Evolutionary conservation across 176 grass and related monocot genomes (phyloP).

Genomic region (Eragrostis nindensis): DNA sequence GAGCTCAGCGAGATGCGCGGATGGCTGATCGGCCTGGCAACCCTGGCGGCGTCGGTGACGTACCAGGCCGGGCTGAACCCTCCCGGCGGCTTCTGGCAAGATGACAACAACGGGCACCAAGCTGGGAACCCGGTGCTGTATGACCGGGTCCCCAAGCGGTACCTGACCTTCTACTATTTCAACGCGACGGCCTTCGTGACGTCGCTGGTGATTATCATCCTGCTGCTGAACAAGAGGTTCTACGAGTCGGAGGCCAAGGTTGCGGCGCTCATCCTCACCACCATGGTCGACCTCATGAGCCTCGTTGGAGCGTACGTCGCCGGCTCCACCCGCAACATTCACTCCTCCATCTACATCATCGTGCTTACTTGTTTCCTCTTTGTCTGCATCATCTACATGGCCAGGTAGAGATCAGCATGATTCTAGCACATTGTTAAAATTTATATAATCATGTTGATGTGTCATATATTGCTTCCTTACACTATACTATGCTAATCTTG

Average conservation of each 20-base stretch:
- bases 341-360: slow-evolving; percentile 46
- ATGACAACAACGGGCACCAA: background rate
- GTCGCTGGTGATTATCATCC: slow-evolving; percentile 56
- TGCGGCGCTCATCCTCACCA: slow-evolving; percentile 36
- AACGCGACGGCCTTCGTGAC: slow-evolving; percentile 53
- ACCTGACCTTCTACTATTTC: slow-evolving; percentile 52
- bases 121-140: slow-evolving; percentile 40
- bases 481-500: too few species aligned
- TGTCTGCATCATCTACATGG: background rate
- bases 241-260: slow-evolving; percentile 41
- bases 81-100: slow-evolving; percentile 64
- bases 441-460: too few species aligned
- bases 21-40: slow-evolving; percentile 49
- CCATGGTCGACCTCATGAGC: slow-evolving; percentile 44
- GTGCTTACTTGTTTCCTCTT: slow-evolving; percentile 10
- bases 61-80: slow-evolving; percentile 56
- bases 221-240: slow-evolving; percentile 51
- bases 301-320: slow-evolving; percentile 53
- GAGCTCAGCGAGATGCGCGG: slow-evolving; percentile 44
- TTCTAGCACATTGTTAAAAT: too few species aligned
- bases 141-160: background rate
- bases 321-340: slow-evolving; percentile 18
- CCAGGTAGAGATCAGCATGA: too few species aligned
- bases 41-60: slow-evolving; percentile 39
- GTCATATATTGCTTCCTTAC: too few species aligned